Conservation (phyloP, 495 filamentous ascomycete genomes). For the Aspergillus saccharolyticus region DNA sequence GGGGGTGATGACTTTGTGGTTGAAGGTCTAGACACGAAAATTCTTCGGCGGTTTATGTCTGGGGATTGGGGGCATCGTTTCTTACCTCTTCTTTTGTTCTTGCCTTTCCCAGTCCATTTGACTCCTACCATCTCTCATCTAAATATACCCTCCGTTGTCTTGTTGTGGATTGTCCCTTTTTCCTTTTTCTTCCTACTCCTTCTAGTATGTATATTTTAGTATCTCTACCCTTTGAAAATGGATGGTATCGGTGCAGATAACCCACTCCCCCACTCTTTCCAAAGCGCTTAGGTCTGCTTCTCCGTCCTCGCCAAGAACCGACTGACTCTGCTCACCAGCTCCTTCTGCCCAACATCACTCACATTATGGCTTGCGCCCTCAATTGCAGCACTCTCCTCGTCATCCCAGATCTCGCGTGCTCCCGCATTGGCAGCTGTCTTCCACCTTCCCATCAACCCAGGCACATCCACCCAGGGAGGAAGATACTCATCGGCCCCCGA, state of each 20-base stretch:
- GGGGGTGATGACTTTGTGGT: conserved; percentile 84
- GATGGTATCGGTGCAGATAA: neutral
- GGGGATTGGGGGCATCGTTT: neutral
- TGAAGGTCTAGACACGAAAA: conserved; percentile 59
- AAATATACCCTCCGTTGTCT: neutral
- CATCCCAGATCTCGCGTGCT: conserved; percentile 39
- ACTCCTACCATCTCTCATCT: neutral
- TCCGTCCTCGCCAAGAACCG: conserved; percentile 51
- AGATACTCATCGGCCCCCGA: conserved; percentile 71
- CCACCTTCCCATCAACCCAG: conserved; percentile 61
- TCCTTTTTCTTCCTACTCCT: conserved; percentile 15
- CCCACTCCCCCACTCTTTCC: no score
- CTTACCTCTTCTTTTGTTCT: conserved; percentile 14
- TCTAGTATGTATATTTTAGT: conserved; percentile 14
- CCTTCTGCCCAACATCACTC: conserved; percentile 40
- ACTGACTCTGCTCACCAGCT: conserved; percentile 50
- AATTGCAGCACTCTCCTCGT: conserved; percentile 54
- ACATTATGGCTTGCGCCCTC: conserved; percentile 60
- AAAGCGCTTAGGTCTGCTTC: conserved; percentile 1
- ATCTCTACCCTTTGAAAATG: neutral
- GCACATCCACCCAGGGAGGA: conserved; percentile 57
- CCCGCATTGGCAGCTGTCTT: conserved; percentile 51
- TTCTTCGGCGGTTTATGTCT: no score
- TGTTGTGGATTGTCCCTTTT: conserved; percentile 9
- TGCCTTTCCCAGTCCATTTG: conserved; percentile 8